These are phyloP conservation scores for Neonectria punicea DNA, from an alignment of 2,329 filamentous ascomycete genomes.

Conservation along the genomic window DNA sequence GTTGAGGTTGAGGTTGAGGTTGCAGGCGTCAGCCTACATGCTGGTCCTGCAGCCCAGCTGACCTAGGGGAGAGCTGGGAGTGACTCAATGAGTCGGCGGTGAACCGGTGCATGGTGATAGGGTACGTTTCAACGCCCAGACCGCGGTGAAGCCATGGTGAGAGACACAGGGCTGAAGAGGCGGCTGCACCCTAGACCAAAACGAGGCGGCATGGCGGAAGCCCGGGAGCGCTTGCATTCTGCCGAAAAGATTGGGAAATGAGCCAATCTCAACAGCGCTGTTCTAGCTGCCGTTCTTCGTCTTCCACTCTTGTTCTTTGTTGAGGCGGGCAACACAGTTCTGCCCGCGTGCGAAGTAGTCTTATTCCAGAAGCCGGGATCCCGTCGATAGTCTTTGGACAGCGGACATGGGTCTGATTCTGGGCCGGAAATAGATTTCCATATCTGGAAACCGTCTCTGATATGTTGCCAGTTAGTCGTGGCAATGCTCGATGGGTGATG, in stretches of 20 bases:
- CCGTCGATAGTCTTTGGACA: not conserved
- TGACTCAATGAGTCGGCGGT: slow-evolving; percentile 24
- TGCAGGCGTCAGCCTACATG: slow-evolving; percentile 38
- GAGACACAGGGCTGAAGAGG: slow-evolving; percentile 34
- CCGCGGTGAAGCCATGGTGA: slow-evolving; percentile 25
- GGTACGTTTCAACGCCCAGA: slow-evolving; percentile 22
- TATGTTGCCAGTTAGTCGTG: slow-evolving; percentile 8
- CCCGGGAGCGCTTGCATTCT: not conserved
- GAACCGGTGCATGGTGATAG: not conserved
- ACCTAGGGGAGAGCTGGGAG: slow-evolving; percentile 22
- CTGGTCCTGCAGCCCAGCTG: slow-evolving; percentile 33
- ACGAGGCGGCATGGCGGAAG: slow-evolving; percentile 25
- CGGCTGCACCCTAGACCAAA: slow-evolving; percentile 15
- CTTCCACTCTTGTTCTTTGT: slow-evolving; percentile 8
- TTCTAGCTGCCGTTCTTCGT: slow-evolving; percentile 2
- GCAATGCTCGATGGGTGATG: slow-evolving; percentile 7
- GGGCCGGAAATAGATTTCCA: not conserved
- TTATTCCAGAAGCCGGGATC: not conserved
- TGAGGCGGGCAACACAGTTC: slow-evolving; percentile 7
- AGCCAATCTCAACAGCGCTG: slow-evolving; percentile 26
- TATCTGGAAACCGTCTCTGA: slow-evolving; percentile 1
- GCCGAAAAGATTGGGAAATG: slow-evolving; percentile 28
- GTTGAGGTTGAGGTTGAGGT: slow-evolving; percentile 12
- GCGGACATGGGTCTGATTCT: not conserved
- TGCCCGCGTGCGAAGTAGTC: not conserved